Evolutionary conservation across 2,329 filamentous ascomycete species (phyloP).

Genomic region (Diaporthe helianthi): DNA sequence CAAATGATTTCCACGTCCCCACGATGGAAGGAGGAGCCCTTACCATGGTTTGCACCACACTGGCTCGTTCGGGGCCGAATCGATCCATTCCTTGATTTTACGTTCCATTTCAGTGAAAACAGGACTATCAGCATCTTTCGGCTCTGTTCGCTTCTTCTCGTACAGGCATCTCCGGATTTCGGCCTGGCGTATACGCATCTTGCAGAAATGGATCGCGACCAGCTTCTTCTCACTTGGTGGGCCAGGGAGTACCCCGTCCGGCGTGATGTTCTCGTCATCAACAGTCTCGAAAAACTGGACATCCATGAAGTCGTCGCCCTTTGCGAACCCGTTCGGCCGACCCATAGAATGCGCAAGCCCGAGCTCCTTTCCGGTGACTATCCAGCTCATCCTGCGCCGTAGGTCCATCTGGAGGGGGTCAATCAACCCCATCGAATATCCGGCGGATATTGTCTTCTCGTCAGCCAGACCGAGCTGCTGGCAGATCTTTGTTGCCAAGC

Average conservation of each 20-base stretch:
- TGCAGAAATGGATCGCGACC: slow-evolving; percentile 90
- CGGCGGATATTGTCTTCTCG: slow-evolving; percentile 81
- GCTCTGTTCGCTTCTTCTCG: slow-evolving; percentile 79
- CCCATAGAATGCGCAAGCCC: slow-evolving; percentile 88
- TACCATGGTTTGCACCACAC: slow-evolving; percentile 82
- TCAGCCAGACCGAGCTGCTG: slow-evolving; percentile 88
- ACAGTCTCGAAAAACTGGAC: slow-evolving; percentile 84
- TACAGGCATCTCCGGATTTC: slow-evolving; percentile 89
- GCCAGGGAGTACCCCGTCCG: slow-evolving; percentile 74
- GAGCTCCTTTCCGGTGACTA: slow-evolving; percentile 85
- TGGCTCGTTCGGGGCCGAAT: slow-evolving; percentile 74
- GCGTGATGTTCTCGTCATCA: slow-evolving; percentile 83
- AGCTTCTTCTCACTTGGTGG: slow-evolving; percentile 82
- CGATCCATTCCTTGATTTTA: slow-evolving; percentile 81
- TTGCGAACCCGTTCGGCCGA: slow-evolving; percentile 84
- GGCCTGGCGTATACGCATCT: slow-evolving; percentile 85
- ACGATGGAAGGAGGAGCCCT: slow-evolving; percentile 42
- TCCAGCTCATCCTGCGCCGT: slow-evolving; percentile 88
- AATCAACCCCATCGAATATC: slow-evolving; percentile 63
- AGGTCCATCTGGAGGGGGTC: slow-evolving; percentile 85
- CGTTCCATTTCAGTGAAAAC: slow-evolving; percentile 85
- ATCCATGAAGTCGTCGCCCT: slow-evolving; percentile 81
- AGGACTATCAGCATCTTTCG: slow-evolving; percentile 79
- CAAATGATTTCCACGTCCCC: not conserved
- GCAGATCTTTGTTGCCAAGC: slow-evolving; percentile 84